phyloP scores from a whole-genome alignment of 176 grass and related monocot species.

The Paspalum vaginatum region DNA sequence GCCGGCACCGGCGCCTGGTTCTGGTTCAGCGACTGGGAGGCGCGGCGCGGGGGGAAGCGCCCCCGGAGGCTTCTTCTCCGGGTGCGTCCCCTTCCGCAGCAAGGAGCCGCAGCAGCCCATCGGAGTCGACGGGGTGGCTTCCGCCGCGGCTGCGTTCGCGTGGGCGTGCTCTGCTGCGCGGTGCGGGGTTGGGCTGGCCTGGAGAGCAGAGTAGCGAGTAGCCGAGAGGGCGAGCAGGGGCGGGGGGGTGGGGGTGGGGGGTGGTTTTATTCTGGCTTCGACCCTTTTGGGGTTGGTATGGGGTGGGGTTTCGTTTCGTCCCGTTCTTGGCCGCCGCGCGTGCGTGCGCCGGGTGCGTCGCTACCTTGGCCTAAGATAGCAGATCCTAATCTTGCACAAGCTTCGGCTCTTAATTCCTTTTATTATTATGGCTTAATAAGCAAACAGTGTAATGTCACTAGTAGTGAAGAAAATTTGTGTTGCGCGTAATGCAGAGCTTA shows the following conservation, averaged over 20 bases:
- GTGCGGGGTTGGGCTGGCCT: neutral
- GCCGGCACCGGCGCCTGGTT: conserved; percentile 8
- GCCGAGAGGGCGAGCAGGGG: neutral
- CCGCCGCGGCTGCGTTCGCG: neutral
- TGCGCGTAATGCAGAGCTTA: neutral
- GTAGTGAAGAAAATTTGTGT: no score
- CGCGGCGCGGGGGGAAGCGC: conserved; percentile 16
- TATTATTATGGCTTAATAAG: no score
- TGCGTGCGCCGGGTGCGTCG: neutral
- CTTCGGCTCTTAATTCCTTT: neutral
- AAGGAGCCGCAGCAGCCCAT: conserved; percentile 89
- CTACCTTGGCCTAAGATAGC: neutral
- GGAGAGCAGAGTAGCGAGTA: neutral
- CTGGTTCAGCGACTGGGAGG: conserved; percentile 43
- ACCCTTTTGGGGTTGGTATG: conserved; percentile 11
- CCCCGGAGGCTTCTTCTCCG: conserved; percentile 69
- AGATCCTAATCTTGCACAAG: neutral
- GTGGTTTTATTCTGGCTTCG: conserved; percentile 19
- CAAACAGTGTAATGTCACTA: neutral
- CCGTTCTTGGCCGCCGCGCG: conserved; percentile 21
- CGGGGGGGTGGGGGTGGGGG: neutral
- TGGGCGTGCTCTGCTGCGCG: neutral
- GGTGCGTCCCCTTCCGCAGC: conserved; percentile 53
- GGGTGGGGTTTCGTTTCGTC: neutral
- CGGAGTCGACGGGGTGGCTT: neutral